These are phyloP conservation scores for Boletus vermiculosoides DNA, from an alignment of 768 basidiomycete species.

Conservation along the genomic window DNA sequence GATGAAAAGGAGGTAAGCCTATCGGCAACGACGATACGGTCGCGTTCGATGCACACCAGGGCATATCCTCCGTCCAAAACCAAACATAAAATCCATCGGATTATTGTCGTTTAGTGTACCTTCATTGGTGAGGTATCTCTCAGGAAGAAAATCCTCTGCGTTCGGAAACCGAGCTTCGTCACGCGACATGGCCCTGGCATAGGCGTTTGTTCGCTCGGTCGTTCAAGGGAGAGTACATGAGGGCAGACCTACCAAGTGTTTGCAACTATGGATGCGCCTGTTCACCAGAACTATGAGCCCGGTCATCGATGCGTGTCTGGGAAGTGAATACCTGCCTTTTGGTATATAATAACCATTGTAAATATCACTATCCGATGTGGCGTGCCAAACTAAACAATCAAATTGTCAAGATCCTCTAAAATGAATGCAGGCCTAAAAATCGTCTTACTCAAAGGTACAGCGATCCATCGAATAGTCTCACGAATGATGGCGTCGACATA, in stretches of 20 bases:
- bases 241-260: neutral
- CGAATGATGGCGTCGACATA: slow-evolving; percentile 10
- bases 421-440: no score
- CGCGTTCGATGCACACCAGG: neutral
- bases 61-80: slow-evolving; percentile 10
- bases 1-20: neutral
- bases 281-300: neutral
- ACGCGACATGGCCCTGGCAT: neutral
- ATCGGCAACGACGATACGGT: neutral
- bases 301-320: neutral
- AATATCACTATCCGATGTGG: slow-evolving; percentile 19
- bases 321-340: slow-evolving; percentile 25
- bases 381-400: slow-evolving; percentile 17
- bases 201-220: neutral
- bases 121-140: slow-evolving; percentile 7
- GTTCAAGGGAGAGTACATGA: neutral
- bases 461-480: slow-evolving; percentile 3
- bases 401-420: neutral
- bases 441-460: neutral
- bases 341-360: slow-evolving; percentile 31
- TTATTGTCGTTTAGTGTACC: slow-evolving; percentile 5
- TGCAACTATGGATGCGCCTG: neutral
- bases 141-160: slow-evolving; percentile 4
- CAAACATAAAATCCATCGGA: slow-evolving; percentile 7
- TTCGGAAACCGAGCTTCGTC: slow-evolving; percentile 11